phyloP scores from a whole-genome alignment of 2,329 filamentous ascomycete species.

The Aspergillus luchuensis region DNA sequence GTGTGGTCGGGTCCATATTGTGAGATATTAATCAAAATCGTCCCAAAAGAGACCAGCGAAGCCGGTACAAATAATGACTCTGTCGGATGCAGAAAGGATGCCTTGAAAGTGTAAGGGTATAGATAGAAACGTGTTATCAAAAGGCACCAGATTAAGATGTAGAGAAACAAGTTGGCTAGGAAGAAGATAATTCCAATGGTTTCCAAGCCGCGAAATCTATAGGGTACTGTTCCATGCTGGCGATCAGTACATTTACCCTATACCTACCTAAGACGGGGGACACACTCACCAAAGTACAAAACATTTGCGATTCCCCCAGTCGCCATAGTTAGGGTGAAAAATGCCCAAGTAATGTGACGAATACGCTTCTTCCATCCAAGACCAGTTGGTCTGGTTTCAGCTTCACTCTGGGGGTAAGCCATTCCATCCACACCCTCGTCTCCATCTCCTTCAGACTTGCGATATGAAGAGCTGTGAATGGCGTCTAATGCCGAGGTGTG shows the following conservation, averaged over 20 bases:
- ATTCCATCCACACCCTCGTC: constrained; percentile 17
- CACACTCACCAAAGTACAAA: constrained; percentile 55
- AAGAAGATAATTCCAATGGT: constrained; percentile 64
- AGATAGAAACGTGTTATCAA: constrained; percentile 69
- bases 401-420: constrained; percentile 15
- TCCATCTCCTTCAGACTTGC: constrained; percentile 19
- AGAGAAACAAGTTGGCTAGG: constrained; percentile 65
- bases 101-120: constrained; percentile 69
- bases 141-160: constrained; percentile 63
- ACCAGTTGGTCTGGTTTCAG: constrained; percentile 23
- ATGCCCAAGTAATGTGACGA: constrained; percentile 72
- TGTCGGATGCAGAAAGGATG: constrained; percentile 73
- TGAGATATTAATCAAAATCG: constrained; percentile 75
- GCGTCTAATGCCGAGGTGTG: constrained; percentile 35
- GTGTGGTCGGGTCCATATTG: constrained; percentile 70
- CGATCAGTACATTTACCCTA: background rate
- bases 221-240: constrained; percentile 48
- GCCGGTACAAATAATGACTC: constrained; percentile 78
- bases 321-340: constrained; percentile 71
- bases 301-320: constrained; percentile 64
- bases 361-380: constrained; percentile 58
- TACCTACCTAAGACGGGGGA: constrained; percentile 6
- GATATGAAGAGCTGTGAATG: constrained; percentile 25
- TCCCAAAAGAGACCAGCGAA: constrained; percentile 68
- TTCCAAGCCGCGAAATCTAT: constrained; percentile 57